Percentiles rank a stretch among this genome's conserved stretches.
These are phyloP conservation scores for Nakaseomyces nivariensis DNA, from an alignment of 1,139 yeast species.

Conservation along the genomic window DNA sequence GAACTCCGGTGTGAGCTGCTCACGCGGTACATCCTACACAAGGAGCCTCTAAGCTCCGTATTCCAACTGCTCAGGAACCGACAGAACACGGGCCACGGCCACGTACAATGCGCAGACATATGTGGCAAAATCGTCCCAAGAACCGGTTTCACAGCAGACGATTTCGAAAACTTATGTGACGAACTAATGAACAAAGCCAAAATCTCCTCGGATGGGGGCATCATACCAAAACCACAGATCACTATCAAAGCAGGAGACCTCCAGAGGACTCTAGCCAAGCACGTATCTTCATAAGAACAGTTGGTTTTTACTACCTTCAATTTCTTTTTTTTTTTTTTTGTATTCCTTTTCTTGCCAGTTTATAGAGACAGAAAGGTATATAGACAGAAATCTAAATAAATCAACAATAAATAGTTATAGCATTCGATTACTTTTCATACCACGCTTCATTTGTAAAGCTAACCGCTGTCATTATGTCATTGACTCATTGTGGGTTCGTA, in stretches of 20 bases:
- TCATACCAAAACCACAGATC: constrained; percentile 31
- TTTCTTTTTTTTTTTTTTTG: background rate
- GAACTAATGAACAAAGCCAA: constrained; percentile 86
- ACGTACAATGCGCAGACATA: constrained; percentile 21
- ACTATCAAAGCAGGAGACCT: constrained; percentile 73
- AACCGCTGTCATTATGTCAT: too few relatives aligned
- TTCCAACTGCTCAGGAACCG: background rate
- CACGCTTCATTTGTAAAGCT: too few relatives aligned
- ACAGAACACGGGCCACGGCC: background rate
- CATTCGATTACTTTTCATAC: background rate
- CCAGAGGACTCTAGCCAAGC: constrained; percentile 41
- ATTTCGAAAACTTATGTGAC: constrained; percentile 80
- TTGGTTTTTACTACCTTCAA: background rate
- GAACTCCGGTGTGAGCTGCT: constrained; percentile 11
- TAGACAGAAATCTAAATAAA: background rate
- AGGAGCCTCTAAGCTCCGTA: constrained; percentile 8
- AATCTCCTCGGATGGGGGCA: constrained; percentile 68
- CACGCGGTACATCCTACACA: constrained; percentile 9
- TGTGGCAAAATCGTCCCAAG: constrained; percentile 93
- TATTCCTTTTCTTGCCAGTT: too few relatives aligned
- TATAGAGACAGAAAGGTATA: too few relatives aligned
- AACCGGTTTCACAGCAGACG: constrained; percentile 83
- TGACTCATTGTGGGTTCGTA: too few relatives aligned
- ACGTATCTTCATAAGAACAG: constrained; percentile 6
- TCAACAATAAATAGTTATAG: too few relatives aligned